Conservation (phyloP, 169 alveolate genomes). For the Plasmodium ovale region DNA sequence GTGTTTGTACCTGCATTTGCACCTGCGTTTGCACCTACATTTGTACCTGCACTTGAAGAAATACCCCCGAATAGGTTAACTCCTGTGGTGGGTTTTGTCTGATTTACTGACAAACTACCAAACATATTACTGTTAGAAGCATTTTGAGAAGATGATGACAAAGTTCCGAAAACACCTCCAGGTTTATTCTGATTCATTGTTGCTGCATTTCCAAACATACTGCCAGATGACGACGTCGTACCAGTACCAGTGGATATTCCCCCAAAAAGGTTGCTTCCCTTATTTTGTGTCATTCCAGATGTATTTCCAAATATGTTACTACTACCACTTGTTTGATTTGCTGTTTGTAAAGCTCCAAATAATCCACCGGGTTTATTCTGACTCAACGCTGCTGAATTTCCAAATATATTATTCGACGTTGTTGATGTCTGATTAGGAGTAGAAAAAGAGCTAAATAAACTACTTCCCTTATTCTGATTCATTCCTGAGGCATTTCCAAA, state of each 20-base stretch:
- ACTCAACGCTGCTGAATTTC: constrained; percentile 25
- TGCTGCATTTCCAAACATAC: constrained; percentile 49
- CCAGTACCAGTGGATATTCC: constrained; percentile 19
- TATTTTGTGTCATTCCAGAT: constrained; percentile 30
- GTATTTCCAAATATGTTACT: constrained; percentile 35
- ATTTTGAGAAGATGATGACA: constrained; percentile 25
- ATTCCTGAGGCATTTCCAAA: constrained; percentile 47
- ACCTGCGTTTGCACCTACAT: neutral
- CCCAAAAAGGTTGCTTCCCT: constrained; percentile 29
- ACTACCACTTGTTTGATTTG: constrained; percentile 13
- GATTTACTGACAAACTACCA: constrained; percentile 28
- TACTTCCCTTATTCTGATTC: constrained; percentile 33
- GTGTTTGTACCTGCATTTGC: constrained; percentile 10
- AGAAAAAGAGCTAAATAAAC: constrained; percentile 28
- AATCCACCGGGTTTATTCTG: constrained; percentile 56
- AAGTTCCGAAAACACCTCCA: constrained; percentile 29
- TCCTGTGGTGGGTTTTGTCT: constrained; percentile 12
- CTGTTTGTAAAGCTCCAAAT: constrained; percentile 28
- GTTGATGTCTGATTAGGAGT: neutral
- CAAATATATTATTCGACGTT: constrained; percentile 37
- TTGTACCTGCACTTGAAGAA: constrained; percentile 3
- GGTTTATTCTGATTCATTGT: constrained; percentile 47
- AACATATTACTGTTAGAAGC: constrained; percentile 19
- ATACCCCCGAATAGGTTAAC: constrained; percentile 54
- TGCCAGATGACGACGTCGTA: constrained; percentile 10